phyloP scores from a whole-genome alignment of 2,329 filamentous ascomycete species.

The Alternaria rosae region DNA sequence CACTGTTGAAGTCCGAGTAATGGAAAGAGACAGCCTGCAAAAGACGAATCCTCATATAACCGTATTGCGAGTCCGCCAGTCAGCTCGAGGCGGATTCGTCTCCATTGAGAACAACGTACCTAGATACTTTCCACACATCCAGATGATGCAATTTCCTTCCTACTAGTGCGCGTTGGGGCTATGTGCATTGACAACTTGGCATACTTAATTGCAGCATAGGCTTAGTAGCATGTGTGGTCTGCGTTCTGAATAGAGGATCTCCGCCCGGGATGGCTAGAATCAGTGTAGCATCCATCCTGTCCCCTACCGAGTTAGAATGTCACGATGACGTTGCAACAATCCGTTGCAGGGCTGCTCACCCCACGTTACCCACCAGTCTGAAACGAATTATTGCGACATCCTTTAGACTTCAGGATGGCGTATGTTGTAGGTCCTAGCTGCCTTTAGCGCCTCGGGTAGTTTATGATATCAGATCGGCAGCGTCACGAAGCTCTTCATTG shows the following conservation, averaged over 20 bases:
- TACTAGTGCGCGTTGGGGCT: background rate
- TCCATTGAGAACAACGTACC: background rate
- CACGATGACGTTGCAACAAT: background rate
- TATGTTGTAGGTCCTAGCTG: too few species aligned
- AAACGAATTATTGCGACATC: background rate
- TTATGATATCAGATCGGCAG: background rate
- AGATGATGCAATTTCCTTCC: background rate
- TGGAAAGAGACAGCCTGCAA: background rate
- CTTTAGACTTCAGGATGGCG: too few species aligned
- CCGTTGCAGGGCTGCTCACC: background rate
- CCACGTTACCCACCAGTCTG: background rate
- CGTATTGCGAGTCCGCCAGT: background rate
- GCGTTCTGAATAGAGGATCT: background rate
- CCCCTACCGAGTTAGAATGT: background rate
- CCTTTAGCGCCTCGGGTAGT: background rate
- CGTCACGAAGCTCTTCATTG: too few species aligned
- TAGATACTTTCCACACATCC: too few species aligned
- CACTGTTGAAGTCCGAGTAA: background rate
- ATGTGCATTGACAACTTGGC: background rate
- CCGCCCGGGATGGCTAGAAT: background rate
- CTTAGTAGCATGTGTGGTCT: background rate
- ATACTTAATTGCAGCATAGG: background rate
- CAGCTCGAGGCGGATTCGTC: background rate
- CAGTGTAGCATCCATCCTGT: background rate
- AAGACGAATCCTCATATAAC: background rate